Percentiles rank a stretch among this genome's conserved stretches.
Evolutionary conservation across 768 basidiomycete species (phyloP).

Genomic region (Lactarius hatsudake): DNA sequence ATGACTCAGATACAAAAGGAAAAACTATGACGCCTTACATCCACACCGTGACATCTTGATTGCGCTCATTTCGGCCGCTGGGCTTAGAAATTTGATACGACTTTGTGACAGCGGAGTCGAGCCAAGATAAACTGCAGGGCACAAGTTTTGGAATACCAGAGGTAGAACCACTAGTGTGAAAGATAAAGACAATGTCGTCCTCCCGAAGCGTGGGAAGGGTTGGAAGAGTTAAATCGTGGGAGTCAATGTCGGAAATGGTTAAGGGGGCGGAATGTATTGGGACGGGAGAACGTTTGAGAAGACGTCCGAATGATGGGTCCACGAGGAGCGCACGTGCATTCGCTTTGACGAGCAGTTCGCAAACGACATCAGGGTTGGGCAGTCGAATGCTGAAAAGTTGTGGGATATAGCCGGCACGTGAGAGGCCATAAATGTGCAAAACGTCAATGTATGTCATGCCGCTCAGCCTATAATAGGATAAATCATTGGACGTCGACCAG

Average conservation of each 20-base stretch:
- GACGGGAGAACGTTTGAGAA: conserved; percentile 46
- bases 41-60: conserved; percentile 68
- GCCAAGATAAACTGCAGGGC: conserved; percentile 65
- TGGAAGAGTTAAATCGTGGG: conserved; percentile 42
- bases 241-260: conserved; percentile 39
- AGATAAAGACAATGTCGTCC: conserved; percentile 58
- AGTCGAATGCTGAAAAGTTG: conserved; percentile 78
- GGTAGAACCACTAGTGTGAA: conserved; percentile 81
- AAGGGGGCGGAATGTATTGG: conserved; percentile 45
- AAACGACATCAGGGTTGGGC: conserved; percentile 67
- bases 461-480: conserved; percentile 50
- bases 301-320: conserved; percentile 53
- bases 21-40: conserved; percentile 50
- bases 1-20: conserved; percentile 33
- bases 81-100: conserved; percentile 52
- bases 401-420: conserved; percentile 73
- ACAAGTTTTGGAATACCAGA: conserved; percentile 83
- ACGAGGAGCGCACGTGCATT: conserved; percentile 62
- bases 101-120: conserved; percentile 60
- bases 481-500: conserved; percentile 9
- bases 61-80: conserved; percentile 37
- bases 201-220: conserved; percentile 37
- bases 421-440: conserved; percentile 70
- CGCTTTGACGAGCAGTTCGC: conserved; percentile 63
- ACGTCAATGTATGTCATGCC: conserved; percentile 72